These are phyloP conservation scores for Neurospora tetrasperma DNA, from an alignment of 495 filamentous ascomycete species.

Conservation along the genomic window DNA sequence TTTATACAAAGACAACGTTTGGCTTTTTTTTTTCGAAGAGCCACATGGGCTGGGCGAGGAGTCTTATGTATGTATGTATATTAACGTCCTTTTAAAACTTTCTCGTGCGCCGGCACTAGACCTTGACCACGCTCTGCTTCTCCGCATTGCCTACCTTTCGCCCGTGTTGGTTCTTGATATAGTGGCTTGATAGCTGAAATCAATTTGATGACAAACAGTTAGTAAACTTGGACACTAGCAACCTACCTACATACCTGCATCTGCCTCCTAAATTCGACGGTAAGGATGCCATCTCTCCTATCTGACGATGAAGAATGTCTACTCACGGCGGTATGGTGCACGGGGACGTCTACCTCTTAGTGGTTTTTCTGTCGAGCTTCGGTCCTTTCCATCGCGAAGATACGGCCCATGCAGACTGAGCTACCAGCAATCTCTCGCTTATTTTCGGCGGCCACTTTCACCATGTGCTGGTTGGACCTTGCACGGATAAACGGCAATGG, in stretches of 20 bases:
- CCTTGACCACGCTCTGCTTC: not conserved
- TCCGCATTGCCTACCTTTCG: not conserved
- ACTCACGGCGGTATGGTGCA: not conserved
- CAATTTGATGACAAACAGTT: not conserved
- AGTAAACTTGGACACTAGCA: not conserved
- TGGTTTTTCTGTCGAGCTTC: not conserved
- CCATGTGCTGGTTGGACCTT: not conserved
- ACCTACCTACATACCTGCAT: not conserved
- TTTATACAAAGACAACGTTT: not conserved
- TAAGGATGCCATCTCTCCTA: not conserved
- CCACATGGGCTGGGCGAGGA: slow-evolving; percentile 15
- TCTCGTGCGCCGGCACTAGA: not conserved
- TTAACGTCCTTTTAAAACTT: slow-evolving; percentile 4
- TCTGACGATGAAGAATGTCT: not conserved
- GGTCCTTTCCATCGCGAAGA: not conserved
- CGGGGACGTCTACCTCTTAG: not conserved
- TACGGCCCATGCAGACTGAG: not conserved
- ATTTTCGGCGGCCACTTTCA: not conserved
- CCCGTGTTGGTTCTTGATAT: not conserved
- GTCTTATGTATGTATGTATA: slow-evolving; percentile 18
- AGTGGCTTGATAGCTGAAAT: not conserved
- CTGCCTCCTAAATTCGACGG: not conserved
- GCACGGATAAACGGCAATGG: not conserved
- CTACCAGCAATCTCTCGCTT: not conserved
- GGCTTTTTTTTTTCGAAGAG: not conserved